Conservation (phyloP, 73 alveolate species). For the Durusdinium trenchii region DNA sequence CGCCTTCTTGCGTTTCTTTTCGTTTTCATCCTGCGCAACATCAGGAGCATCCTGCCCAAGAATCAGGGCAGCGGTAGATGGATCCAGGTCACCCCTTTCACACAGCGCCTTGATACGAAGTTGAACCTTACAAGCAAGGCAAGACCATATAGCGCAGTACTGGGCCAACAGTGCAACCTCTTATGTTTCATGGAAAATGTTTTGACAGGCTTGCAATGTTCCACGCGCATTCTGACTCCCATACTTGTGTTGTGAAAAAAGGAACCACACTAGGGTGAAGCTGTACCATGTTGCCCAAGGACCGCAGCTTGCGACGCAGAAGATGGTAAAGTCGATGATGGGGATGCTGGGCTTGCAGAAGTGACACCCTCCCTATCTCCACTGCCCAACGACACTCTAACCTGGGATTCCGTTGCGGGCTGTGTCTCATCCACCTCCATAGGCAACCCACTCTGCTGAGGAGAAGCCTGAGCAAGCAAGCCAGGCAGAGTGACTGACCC, state of each 20-base stretch:
- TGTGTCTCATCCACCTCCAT: neutral
- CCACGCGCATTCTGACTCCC: neutral
- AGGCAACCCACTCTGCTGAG: neutral
- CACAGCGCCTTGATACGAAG: neutral
- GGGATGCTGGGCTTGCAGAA: neutral
- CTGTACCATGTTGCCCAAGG: neutral
- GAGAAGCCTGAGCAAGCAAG: neutral
- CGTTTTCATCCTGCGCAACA: neutral
- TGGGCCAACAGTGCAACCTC: neutral
- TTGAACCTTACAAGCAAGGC: too few relatives aligned
- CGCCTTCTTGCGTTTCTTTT: neutral
- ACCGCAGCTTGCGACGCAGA: neutral
- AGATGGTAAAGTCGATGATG: neutral
- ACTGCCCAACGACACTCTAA: neutral
- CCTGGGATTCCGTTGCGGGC: constrained; percentile 23
- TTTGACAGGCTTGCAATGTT: neutral
- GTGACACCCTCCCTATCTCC: neutral
- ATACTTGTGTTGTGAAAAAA: too few relatives aligned
- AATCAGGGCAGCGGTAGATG: neutral
- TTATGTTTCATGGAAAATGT: too few relatives aligned
- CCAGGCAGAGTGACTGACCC: neutral
- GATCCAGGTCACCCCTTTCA: neutral
- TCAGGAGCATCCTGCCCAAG: neutral
- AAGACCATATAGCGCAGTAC: too few relatives aligned
- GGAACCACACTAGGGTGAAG: neutral